A percentile compares a stretch with the other conserved stretches of the same genome.
These are phyloP conservation scores for Leccinum arenicola DNA, from an alignment of 768 basidiomycete genomes.

Conservation along the genomic window DNA sequence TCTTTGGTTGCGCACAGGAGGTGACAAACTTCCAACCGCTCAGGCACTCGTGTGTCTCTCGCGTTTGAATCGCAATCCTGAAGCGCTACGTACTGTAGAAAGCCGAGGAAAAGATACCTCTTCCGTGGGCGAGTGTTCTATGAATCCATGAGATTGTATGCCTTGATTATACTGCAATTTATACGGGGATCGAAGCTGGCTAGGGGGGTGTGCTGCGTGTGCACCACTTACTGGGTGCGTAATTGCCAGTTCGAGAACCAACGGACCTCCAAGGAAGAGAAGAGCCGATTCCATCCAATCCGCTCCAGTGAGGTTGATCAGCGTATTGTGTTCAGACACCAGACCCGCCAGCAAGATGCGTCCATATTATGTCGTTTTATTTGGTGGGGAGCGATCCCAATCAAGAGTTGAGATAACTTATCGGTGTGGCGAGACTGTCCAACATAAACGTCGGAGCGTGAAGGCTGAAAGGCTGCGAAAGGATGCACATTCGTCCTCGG, in stretches of 20 bases:
- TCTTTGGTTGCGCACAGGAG: not conserved
- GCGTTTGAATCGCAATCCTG: not conserved
- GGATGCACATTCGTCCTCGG: not conserved
- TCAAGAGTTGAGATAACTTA: not conserved
- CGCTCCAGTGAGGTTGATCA: too few relatives aligned
- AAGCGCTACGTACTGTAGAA: not conserved
- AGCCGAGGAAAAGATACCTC: not conserved
- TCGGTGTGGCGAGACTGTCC: not conserved
- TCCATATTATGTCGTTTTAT: not conserved
- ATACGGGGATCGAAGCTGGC: too few relatives aligned
- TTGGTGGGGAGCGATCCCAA: not conserved
- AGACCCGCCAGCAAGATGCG: too few relatives aligned
- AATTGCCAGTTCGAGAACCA: too few relatives aligned
- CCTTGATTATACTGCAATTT: too few relatives aligned
- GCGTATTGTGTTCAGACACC: too few relatives aligned
- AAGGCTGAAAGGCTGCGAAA: not conserved
- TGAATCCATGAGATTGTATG: too few relatives aligned
- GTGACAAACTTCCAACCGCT: not conserved
- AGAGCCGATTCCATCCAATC: too few relatives aligned
- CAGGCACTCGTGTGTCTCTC: not conserved
- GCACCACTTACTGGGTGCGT: too few relatives aligned
- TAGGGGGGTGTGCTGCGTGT: too few relatives aligned
- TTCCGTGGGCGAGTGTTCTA: too few relatives aligned
- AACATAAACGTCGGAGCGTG: not conserved
- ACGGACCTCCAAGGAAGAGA: too few relatives aligned